These are phyloP conservation scores for Glycyrrhiza uralensis DNA, from an alignment of 306 rosid species.

Conservation along the genomic window DNA sequence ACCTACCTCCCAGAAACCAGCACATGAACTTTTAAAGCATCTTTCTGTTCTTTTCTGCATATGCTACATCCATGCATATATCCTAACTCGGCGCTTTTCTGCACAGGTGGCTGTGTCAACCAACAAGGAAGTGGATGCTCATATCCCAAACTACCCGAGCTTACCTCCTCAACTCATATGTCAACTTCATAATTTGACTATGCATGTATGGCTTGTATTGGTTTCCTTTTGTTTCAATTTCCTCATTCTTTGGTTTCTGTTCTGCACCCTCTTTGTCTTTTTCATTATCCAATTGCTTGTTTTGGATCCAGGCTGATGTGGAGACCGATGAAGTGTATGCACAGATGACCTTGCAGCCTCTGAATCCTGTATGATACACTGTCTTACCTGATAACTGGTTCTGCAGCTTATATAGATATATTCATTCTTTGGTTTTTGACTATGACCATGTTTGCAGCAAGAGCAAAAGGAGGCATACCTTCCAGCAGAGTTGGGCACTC, in stretches of 20 bases:
- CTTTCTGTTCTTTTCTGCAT: background rate
- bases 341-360: constrained; percentile 94
- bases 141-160: constrained; percentile 90
- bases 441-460: constrained; percentile 49
- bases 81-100: constrained; percentile 14
- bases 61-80: background rate
- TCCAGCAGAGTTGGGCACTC: constrained; percentile 81
- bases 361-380: constrained; percentile 59
- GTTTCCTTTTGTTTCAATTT: background rate
- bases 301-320: constrained; percentile 69
- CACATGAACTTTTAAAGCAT: background rate
- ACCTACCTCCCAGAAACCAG: background rate
- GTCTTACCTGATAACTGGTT: background rate
- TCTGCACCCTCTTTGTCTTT: constrained; percentile 2
- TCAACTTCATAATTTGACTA: constrained; percentile 94
- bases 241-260: background rate
- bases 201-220: constrained; percentile 70
- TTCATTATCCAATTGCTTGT: background rate
- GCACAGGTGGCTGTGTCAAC: constrained; percentile 88
- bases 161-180: constrained; percentile 93
- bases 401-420: background rate
- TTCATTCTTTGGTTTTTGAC: constrained; percentile 21
- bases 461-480: constrained; percentile 95
- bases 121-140: constrained; percentile 87
- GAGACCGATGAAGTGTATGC: constrained; percentile 95